Evolutionary conservation across 352 stramenopile genomes (phyloP).

Genomic region (Elongisporangium senticosum): DNA sequence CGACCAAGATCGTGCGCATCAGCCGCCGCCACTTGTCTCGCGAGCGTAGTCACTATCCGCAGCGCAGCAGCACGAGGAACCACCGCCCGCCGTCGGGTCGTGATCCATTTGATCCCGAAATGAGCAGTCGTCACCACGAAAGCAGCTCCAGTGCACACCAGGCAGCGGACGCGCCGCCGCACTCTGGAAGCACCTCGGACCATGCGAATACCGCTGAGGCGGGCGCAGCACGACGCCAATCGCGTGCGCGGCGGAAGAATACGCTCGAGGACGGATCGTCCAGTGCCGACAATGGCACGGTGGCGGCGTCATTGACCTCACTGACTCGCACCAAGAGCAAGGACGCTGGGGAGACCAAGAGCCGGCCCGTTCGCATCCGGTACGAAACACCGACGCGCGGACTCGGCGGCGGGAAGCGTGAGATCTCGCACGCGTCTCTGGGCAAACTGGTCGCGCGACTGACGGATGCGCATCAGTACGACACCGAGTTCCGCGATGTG

Average conservation of each 20-base stretch:
- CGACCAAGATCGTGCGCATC: slow-evolving; percentile 2
- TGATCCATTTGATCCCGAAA: too few species aligned
- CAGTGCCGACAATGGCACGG: slow-evolving; percentile 15
- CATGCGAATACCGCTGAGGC: slow-evolving; percentile 11
- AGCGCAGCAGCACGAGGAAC: neutral
- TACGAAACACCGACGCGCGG: slow-evolving; percentile 63
- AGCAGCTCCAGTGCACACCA: neutral
- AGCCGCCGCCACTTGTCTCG: slow-evolving; percentile 10
- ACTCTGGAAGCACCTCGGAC: slow-evolving; percentile 1
- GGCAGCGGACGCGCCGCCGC: slow-evolving; percentile 1
- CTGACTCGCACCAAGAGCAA: slow-evolving; percentile 14
- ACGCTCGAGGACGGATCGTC: slow-evolving; percentile 12
- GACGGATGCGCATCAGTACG: slow-evolving; percentile 82
- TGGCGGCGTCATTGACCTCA: slow-evolving; percentile 7
- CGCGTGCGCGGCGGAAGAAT: slow-evolving; percentile 13
- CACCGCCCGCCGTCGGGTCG: too few species aligned
- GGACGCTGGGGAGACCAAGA: slow-evolving; percentile 17
- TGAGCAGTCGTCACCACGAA: too few species aligned
- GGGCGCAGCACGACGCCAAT: slow-evolving; percentile 12
- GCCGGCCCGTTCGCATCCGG: slow-evolving; percentile 58
- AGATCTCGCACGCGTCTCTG: slow-evolving; percentile 84
- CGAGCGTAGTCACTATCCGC: slow-evolving; percentile 13
- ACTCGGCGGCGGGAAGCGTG: slow-evolving; percentile 50
- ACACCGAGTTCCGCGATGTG: slow-evolving; percentile 81
- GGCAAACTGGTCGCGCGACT: slow-evolving; percentile 79